A percentile compares a stretch with the other conserved stretches of the same genome.
These are phyloP conservation scores for Magnusiomyces suaveolens DNA, from an alignment of 1,139 yeast species.

Conservation along the genomic window DNA sequence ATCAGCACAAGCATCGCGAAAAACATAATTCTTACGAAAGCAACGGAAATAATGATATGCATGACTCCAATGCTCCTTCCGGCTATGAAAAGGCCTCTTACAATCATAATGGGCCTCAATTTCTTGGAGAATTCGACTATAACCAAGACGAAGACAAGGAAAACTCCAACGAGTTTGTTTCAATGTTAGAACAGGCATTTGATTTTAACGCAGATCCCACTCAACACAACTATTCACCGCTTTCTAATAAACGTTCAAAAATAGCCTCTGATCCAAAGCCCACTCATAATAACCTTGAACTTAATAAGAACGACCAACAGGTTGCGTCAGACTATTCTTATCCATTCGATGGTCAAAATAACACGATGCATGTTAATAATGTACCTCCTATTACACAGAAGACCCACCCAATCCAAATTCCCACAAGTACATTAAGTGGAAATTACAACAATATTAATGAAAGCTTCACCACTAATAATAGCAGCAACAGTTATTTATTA, in stretches of 20 bases:
- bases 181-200: constrained; percentile 15
- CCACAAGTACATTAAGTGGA: neutral
- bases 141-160: constrained; percentile 1
- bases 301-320: neutral
- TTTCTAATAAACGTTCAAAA: neutral
- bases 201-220: constrained; percentile 6
- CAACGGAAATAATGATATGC: neutral
- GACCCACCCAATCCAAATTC: neutral
- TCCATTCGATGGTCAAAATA: neutral
- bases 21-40: neutral
- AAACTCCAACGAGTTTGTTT: constrained; percentile 11
- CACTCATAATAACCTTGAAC: neutral
- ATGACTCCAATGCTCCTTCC: neutral
- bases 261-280: constrained; percentile 4
- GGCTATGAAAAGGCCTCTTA: neutral
- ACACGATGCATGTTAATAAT: neutral
- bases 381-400: neutral
- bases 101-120: neutral
- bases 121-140: neutral
- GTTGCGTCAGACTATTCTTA: constrained; percentile 8
- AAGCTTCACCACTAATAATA: neutral
- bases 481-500: constrained; percentile 18
- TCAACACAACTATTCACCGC: neutral
- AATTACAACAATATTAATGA: neutral
- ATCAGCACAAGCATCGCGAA: neutral